These are phyloP conservation scores for Nicotiana otophora DNA, from an alignment of 257 asterid species.

Conservation along the genomic window DNA sequence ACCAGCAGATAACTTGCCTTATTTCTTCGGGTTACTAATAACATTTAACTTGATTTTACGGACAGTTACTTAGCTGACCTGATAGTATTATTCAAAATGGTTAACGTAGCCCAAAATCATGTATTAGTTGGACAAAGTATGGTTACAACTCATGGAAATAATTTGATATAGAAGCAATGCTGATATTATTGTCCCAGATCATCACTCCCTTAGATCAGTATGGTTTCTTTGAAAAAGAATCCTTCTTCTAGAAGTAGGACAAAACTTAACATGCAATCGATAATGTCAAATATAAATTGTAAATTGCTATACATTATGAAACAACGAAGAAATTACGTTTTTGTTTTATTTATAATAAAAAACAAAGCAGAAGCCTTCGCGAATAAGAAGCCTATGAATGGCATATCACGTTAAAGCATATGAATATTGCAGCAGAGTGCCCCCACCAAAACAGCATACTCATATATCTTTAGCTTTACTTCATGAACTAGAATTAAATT, in stretches of 20 bases:
- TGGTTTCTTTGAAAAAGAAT: background rate
- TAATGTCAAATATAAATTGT: background rate
- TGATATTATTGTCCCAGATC: background rate
- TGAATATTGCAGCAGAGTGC: background rate
- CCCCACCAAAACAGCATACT: background rate
- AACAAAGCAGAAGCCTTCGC: background rate
- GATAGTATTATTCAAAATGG: background rate
- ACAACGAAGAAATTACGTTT: background rate
- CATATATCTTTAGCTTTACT: background rate
- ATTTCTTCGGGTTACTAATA: no score
- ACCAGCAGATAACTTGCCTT: no score
- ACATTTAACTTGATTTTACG: no score
- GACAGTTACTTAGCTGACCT: no score
- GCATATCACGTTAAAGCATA: constrained; percentile 16
- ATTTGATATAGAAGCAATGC: background rate
- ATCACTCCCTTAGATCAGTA: background rate
- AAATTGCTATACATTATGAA: background rate
- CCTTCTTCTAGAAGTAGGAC: background rate
- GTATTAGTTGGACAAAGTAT: background rate
- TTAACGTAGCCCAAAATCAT: background rate
- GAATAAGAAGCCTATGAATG: constrained; percentile 6
- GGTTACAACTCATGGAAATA: background rate
- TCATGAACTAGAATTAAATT: background rate
- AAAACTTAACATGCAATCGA: background rate
- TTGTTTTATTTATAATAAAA: background rate